Conservation (phyloP, 73 alveolate genomes). For the Paraurostyla sp. region DNA sequence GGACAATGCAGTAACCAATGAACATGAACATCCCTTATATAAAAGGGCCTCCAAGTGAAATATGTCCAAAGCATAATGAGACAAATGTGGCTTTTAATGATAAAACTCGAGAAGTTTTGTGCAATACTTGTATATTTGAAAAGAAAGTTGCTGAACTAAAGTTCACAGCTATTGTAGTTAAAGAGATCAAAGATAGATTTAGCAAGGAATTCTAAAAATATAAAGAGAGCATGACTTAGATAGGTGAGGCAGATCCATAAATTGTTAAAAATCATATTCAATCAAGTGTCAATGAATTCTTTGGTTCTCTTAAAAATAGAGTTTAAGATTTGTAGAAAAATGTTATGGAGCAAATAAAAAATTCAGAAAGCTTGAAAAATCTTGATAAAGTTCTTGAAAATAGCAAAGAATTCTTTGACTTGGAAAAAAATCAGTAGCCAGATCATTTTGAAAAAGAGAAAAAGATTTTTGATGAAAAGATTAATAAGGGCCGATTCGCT, state of each 20-base stretch:
- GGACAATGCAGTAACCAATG: too few relatives aligned
- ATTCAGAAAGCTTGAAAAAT: slow-evolving; percentile 29
- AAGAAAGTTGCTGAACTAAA: neutral
- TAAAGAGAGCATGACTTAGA: neutral
- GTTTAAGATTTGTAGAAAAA: neutral
- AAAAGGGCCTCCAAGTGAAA: slow-evolving; percentile 19
- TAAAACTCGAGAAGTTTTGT: neutral
- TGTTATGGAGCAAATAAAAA: neutral
- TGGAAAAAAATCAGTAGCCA: neutral
- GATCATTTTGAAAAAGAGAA: slow-evolving; percentile 33
- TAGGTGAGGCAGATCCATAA: neutral
- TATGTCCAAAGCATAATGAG: slow-evolving; percentile 20
- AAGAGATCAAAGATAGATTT: slow-evolving; percentile 35
- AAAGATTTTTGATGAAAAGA: slow-evolving; percentile 42
- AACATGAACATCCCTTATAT: too few relatives aligned
- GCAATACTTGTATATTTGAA: slow-evolving; percentile 38
- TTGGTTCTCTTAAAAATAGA: neutral
- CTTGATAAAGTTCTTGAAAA: slow-evolving; percentile 28
- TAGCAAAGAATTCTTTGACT: neutral
- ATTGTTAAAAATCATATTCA: neutral
- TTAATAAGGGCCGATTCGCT: slow-evolving; percentile 35
- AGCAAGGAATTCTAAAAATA: slow-evolving; percentile 9
- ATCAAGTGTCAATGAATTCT: neutral
- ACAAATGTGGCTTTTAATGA: slow-evolving; percentile 35
- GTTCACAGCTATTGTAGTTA: slow-evolving; percentile 31